Conservation (phyloP, 78 protist species). For the Polysphondylium violaceum region DNA sequence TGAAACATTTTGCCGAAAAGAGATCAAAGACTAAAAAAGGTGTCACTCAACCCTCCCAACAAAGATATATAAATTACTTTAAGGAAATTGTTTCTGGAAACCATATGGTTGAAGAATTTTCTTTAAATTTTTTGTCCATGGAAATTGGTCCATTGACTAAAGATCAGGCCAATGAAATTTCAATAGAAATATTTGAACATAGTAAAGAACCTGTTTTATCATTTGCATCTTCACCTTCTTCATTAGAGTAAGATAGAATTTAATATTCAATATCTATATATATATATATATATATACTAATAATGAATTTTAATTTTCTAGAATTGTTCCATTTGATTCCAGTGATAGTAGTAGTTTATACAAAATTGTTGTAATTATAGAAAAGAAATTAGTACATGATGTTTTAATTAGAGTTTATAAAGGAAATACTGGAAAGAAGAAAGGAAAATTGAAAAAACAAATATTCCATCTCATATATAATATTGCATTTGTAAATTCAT, state of each 20-base stretch:
- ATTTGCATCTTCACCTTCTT: constrained; percentile 53
- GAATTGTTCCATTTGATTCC: constrained; percentile 13
- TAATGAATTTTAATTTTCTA: background rate
- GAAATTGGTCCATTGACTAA: constrained; percentile 53
- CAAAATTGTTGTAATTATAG: constrained; percentile 41
- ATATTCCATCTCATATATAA: constrained; percentile 66
- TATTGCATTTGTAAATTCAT: constrained; percentile 43
- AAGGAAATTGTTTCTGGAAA: constrained; percentile 58
- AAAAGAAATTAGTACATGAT: constrained; percentile 42
- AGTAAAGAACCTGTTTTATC: constrained; percentile 36
- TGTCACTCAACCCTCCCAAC: constrained; percentile 83
- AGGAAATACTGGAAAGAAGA: constrained; percentile 21
- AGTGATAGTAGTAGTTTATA: background rate
- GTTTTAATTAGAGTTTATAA: constrained; percentile 47
- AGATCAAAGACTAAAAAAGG: constrained; percentile 60
- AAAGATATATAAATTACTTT: constrained; percentile 68
- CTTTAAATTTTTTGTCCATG: constrained; percentile 36
- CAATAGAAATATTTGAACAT: constrained; percentile 64
- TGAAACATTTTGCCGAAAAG: constrained; percentile 60
- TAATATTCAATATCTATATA: background rate
- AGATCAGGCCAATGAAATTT: constrained; percentile 54
- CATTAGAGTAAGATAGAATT: constrained; percentile 46
- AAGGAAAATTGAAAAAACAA: constrained; percentile 43
- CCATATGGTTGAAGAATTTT: constrained; percentile 65
- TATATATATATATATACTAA: background rate